These are phyloP conservation scores for Colletotrichum gigasporum DNA, from an alignment of 2,329 filamentous ascomycete genomes.

Conservation along the genomic window DNA sequence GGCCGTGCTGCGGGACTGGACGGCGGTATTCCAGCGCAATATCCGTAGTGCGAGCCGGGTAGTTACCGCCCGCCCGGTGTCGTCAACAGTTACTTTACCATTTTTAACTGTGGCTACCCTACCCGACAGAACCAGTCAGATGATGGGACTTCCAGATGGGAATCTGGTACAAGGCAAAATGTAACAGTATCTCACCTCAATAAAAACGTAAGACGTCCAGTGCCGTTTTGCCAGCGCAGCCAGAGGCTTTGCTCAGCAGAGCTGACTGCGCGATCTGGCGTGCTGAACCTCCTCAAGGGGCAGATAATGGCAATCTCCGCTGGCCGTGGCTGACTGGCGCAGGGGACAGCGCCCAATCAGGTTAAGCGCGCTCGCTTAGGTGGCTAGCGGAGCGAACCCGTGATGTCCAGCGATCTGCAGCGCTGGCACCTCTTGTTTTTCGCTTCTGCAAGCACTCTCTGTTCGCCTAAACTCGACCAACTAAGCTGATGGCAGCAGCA, in stretches of 20 bases:
- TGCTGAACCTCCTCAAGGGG: background rate
- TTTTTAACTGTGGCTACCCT: too few relatives aligned
- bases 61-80: background rate
- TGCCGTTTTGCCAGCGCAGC: background rate
- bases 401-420: background rate
- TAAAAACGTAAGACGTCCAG: too few relatives aligned
- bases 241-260: background rate
- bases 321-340: background rate
- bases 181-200: too few relatives aligned
- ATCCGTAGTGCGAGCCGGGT: too few relatives aligned
- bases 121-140: too few relatives aligned
- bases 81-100: too few relatives aligned
- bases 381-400: background rate
- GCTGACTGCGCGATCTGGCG: background rate
- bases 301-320: background rate
- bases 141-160: too few relatives aligned
- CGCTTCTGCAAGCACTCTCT: slow-evolving; percentile 6
- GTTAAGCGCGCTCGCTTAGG: background rate
- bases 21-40: slow-evolving; percentile 15
- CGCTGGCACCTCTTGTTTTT: slow-evolving; percentile 19
- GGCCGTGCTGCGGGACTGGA: background rate
- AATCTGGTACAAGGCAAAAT: too few relatives aligned
- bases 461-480: background rate
- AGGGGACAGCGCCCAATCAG: background rate
- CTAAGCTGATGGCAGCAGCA: too few relatives aligned